Base-by-base conservation (phyloP, 108 stramenopile genomes). In the Cylindrotheca closterium region DNA sequence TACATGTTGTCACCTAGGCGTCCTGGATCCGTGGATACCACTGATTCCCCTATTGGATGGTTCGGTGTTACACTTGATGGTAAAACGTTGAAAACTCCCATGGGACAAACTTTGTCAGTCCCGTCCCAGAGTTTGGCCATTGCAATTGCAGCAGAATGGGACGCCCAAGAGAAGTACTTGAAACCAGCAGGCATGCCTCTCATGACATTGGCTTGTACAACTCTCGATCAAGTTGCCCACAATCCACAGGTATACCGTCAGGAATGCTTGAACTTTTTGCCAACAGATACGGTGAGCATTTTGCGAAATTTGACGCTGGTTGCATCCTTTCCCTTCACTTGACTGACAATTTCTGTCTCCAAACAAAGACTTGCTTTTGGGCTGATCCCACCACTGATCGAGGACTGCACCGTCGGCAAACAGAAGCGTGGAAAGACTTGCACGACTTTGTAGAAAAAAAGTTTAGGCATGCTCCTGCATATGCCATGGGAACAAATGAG, bases 121-220 rank as follows among this genome's bases (percentile, higher is more conserved):
- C 95, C 94, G 12, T 91, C 85, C 31, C 34, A 78, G 29, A 60
- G 56, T 3, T 78, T 98, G 27, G 98, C 98, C 4, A 65, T 75
- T 48, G 87, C 86, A 12, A 78, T 98, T 27, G 96, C 96, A 0
- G 80, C 89, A 24, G 98, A 99, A 69, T 98, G 98, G 97, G 94
- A 98, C 57, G 68, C 83, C 0, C 96, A 97, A 72, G 60, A 25
- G 2, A 61, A 74, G 47, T 71, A 79, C 47, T 72, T 98, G 10
- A 78, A 91, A 56, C 97, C 97, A 8, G 80, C 94, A n/a, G 79
- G 91, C 51, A 98, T 98, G 97, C 97, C 98, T 4, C 72, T 97
- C n/a, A 98, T 95, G 96, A 96, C 96, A 0, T 67, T 98, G 73
- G 93, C 66, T 30, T 97, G 86, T 83, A 99, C 93, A 15, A 81